Conservation (phyloP, 257 asterid genomes). For the Echites panduratus region DNA sequence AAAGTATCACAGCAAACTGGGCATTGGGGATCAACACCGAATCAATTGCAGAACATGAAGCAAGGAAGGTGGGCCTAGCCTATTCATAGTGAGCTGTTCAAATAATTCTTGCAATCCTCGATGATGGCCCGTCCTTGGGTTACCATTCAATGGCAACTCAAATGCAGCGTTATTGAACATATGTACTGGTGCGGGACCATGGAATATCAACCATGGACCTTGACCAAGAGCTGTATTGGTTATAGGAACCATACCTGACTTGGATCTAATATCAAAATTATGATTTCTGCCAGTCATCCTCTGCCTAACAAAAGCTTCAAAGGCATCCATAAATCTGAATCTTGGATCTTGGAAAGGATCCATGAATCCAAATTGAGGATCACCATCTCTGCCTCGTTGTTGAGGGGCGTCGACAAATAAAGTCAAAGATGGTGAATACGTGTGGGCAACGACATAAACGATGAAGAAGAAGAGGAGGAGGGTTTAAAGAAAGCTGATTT, state of each 20-base stretch:
- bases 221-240: slow-evolving; percentile 33
- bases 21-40: slow-evolving; percentile 40
- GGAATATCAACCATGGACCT: slow-evolving; percentile 53
- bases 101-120: slow-evolving; percentile 35
- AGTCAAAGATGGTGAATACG: too few relatives aligned
- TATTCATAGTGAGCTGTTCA: slow-evolving; percentile 30
- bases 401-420: too few relatives aligned
- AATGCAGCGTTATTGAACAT: slow-evolving; percentile 21
- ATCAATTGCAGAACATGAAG: slow-evolving; percentile 43
- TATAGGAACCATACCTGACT: slow-evolving; percentile 43
- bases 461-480: too few relatives aligned
- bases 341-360: slow-evolving; percentile 36
- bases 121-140: slow-evolving; percentile 29
- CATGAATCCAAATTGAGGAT: slow-evolving; percentile 29
- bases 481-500: too few relatives aligned
- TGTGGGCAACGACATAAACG: too few relatives aligned
- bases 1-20: slow-evolving; percentile 53
- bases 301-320: slow-evolving; percentile 66
- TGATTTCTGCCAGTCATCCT: slow-evolving; percentile 75
- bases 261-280: slow-evolving; percentile 52
- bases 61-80: slow-evolving; percentile 52
- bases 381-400: slow-evolving; percentile 24
- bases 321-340: slow-evolving; percentile 57
- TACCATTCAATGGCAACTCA: slow-evolving; percentile 29
- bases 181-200: slow-evolving; percentile 33